phyloP scores from a whole-genome alignment of 495 filamentous ascomycete genomes.

The Trichocladium antarcticum region DNA sequence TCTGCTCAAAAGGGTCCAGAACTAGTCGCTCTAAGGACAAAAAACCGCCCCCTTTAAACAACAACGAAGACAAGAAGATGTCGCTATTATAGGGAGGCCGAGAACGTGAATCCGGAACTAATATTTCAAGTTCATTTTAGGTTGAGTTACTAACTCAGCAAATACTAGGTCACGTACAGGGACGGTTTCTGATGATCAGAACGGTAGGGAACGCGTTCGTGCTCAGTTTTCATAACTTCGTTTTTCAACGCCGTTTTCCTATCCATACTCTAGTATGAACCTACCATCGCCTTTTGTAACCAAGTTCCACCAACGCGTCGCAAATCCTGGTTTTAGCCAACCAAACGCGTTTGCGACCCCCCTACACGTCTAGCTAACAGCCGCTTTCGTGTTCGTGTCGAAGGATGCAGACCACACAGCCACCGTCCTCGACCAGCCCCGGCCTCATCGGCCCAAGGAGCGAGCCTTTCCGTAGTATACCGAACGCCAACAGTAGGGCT shows the following conservation, averaged over 20 bases:
- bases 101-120: background rate
- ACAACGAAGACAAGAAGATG: background rate
- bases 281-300: background rate
- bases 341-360: background rate
- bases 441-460: background rate
- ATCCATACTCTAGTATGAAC: background rate
- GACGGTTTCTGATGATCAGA: background rate
- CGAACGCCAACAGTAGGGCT: background rate
- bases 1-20: background rate
- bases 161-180: background rate
- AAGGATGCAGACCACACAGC: constrained; percentile 2
- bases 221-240: background rate
- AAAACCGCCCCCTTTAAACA: too few species aligned
- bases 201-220: background rate
- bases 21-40: background rate
- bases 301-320: background rate
- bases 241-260: background rate
- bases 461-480: constrained; percentile 3
- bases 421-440: background rate
- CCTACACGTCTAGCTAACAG: background rate
- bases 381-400: background rate
- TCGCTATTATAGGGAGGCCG: background rate
- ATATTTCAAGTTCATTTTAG: background rate
- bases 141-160: background rate
- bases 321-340: background rate